These are phyloP conservation scores for Candida insectalens DNA, from an alignment of 805 yeast species.

Conservation along the genomic window DNA sequence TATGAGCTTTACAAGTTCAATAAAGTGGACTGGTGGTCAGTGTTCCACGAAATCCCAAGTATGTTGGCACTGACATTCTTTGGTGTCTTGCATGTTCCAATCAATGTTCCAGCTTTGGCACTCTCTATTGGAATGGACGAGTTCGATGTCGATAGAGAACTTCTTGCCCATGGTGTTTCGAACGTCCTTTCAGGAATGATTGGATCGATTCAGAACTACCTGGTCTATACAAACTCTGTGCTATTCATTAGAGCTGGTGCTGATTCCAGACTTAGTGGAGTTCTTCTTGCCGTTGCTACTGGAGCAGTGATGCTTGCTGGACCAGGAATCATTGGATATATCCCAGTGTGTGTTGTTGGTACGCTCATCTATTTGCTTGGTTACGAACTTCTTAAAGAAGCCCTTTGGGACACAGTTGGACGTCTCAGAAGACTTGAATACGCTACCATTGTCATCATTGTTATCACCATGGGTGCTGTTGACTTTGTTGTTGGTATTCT, in stretches of 20 bases:
- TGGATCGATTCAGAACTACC: slow-evolving; percentile 89
- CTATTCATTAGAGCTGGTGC: slow-evolving; percentile 93
- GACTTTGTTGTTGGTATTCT: slow-evolving; percentile 92
- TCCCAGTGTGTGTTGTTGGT: slow-evolving; percentile 95
- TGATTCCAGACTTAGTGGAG: slow-evolving; percentile 79
- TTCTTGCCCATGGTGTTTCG: slow-evolving; percentile 91
- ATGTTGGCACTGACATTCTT: slow-evolving; percentile 95
- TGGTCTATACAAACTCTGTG: slow-evolving; percentile 91
- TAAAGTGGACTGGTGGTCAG: slow-evolving; percentile 65
- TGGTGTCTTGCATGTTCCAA: slow-evolving; percentile 94
- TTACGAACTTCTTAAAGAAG: slow-evolving; percentile 80
- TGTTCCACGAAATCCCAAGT: slow-evolving; percentile 69
- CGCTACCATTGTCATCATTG: slow-evolving; percentile 72
- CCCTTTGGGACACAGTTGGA: slow-evolving; percentile 77
- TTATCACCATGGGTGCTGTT: slow-evolving; percentile 90
- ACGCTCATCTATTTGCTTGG: slow-evolving; percentile 85
- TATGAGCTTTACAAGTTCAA: slow-evolving; percentile 63
- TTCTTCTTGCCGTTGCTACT: slow-evolving; percentile 80
- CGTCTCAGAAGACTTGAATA: slow-evolving; percentile 72
- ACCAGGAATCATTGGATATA: slow-evolving; percentile 85
- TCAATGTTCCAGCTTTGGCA: slow-evolving; percentile 94
- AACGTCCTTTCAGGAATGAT: slow-evolving; percentile 73
- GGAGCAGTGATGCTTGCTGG: slow-evolving; percentile 76
- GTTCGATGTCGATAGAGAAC: slow-evolving; percentile 84
- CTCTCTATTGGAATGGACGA: slow-evolving; percentile 76